Evolutionary conservation across 2,329 filamentous ascomycete genomes (phyloP), one percentile per base, ranked within the genome.

Genomic region (Diaporthe sp.): DNA sequence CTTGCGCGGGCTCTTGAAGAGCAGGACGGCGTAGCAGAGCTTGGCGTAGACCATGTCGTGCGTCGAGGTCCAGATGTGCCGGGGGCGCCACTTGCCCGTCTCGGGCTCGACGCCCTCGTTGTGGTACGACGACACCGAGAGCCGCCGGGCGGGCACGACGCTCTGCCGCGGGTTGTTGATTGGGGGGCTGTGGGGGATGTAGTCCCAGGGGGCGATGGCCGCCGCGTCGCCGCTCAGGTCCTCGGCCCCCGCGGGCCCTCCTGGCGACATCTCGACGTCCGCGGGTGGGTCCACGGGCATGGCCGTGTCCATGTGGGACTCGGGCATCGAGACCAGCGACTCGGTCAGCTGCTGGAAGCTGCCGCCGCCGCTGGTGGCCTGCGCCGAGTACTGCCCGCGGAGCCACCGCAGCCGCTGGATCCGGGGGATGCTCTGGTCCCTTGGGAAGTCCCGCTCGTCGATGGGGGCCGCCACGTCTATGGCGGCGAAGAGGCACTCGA

Each of bases 381-480:
- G 75, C 71, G 79, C 77, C 25, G 80, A 80, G 75, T 80, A 78
- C 77, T 84, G 82, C 15, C 85, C 87, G 10, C 85, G 86, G 74
- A 87, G 85, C 86, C 87, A 90, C 60, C 87, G 87, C 76, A 89
- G 85, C 44, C 88, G 84, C 78, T 90, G 88, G 57, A 89, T 84
- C n/a, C 89, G 86, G 13, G 91, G 91, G 70, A 92, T 88, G 49
- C 90, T 91, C 82, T 91, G 90, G 79, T 92, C 91, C 57, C 88
- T 85, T 3, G 91, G 91, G 71, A 92, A 89, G 58, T 91, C 88
- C 63, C 94, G 90, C 78, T 95, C 93, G 78, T 95, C 94, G 53
- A 95, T 88, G 1, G 93, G 90, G 0, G 90, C 87, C 17, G 93
- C 91, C 28, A 95, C 90, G 80, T 94, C 92, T 76, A 95, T 93